Conservation (phyloP, 495 filamentous ascomycete genomes). For the Hyaloscypha bicolor region DNA sequence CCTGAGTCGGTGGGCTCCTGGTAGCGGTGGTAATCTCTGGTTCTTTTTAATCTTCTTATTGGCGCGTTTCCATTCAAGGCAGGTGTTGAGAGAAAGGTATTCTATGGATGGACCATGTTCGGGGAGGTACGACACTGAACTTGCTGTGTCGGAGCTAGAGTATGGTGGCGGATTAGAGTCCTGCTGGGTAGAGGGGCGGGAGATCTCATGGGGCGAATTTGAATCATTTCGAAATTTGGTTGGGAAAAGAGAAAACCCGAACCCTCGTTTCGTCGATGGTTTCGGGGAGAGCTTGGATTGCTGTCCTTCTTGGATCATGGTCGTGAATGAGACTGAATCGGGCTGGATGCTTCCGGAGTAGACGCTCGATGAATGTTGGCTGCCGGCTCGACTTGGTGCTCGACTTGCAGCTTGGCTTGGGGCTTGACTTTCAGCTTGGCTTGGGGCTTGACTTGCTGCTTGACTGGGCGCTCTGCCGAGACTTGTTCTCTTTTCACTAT, state of each 20-base stretch:
- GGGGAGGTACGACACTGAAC: background rate
- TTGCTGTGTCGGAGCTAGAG: background rate
- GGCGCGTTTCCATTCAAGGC: constrained; percentile 27
- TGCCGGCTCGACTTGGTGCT: constrained; percentile 13
- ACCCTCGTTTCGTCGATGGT: constrained; percentile 4
- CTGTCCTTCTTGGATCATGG: constrained; percentile 10
- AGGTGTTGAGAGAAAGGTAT: constrained; percentile 26
- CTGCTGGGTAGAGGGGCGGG: background rate
- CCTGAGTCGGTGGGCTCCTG: constrained; percentile 14
- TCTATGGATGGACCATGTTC: constrained; percentile 11
- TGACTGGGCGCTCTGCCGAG: background rate
- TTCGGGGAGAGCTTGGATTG: background rate
- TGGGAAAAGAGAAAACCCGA: constrained; percentile 21
- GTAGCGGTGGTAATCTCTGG: constrained; percentile 20
- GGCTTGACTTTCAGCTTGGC: background rate
- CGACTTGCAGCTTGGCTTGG: background rate
- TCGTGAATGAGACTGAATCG: background rate
- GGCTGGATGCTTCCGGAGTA: constrained; percentile 4
- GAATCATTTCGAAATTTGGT: background rate
- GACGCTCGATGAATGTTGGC: constrained; percentile 18
- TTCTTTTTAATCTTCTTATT: constrained; percentile 29
- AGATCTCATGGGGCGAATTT: background rate
- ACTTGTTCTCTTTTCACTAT: background rate
- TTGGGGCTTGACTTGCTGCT: background rate
- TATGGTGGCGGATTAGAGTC: background rate